Base-by-base conservation (phyloP, 78 protist species). In the Tieghemostelium lacteum region DNA sequence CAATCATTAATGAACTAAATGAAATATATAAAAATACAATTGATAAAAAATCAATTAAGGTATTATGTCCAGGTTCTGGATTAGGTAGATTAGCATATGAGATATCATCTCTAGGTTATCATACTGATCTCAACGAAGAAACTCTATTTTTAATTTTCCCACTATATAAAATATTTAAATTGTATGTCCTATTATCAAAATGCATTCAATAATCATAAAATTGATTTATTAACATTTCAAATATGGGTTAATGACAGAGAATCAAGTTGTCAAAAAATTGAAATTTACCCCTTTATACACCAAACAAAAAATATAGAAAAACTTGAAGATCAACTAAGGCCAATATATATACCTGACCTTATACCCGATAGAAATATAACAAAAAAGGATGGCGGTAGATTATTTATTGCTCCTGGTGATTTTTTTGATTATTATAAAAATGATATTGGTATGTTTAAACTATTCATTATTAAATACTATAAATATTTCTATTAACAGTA, bases 41-140 rank as follows among this genome's bases (percentile, higher is more conserved):
- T 20, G 31, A 40, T 19, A 62, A 29, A 71, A 52, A 26, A 7
- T 12, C 8, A 10, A 5, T 71, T 39, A 75, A 28, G 10, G 58
- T 75, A 17, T 34, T 75, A 49, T 62, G 58, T 42, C 72, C 72
- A 0, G 73, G 86, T 20, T 12, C 57, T 29, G 72, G 72, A 6
- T 34, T 60, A 17, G 86, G 86, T 75, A 24, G 86, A 42, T 49
- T 75, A 29, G 29, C 86, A 1, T 75, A 75, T 49, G 86, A 75
- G 49, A 62, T 75, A 17, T 55, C 86, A 0, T 8, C 6, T 19
- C 33, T 45, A 22, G 86, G 86, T 5, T 75, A 45, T 63, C 14
- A 29, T 7, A 45, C 86, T 0, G 73, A 50, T 6, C 20, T 42
- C 17, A 75, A 75, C 33, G 86, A 75, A 63, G 33, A 42, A 29